Percentiles rank a stretch among this genome's conserved stretches.
phyloP scores from a whole-genome alignment of 768 basidiomycete genomes.

The Boletellus ananas region DNA sequence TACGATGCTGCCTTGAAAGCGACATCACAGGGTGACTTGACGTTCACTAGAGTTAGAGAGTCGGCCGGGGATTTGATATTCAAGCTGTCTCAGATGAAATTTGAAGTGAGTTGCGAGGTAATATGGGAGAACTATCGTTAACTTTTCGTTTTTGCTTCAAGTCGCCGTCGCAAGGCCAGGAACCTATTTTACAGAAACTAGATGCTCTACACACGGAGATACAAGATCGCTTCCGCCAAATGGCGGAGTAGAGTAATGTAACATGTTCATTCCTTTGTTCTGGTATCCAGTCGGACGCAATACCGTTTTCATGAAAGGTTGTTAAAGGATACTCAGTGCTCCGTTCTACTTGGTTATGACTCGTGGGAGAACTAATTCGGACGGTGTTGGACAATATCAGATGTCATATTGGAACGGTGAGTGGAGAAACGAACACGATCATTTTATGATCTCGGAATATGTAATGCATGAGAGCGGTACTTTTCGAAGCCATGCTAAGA shows the following conservation, averaged over 20 bases:
- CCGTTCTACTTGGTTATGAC: too few relatives aligned
- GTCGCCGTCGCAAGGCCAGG: conserved; percentile 91
- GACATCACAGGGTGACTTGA: conserved; percentile 77
- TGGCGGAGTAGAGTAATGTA: conserved; percentile 58
- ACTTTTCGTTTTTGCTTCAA: conserved; percentile 30
- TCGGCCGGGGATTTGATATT: conserved; percentile 84
- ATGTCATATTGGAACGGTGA: too few relatives aligned
- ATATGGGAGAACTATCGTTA: conserved; percentile 1
- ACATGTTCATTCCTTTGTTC: neutral
- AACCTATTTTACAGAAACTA: conserved; percentile 75
- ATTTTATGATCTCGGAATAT: too few relatives aligned
- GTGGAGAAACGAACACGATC: too few relatives aligned
- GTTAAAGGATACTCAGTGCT: neutral
- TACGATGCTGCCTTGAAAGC: conserved; percentile 87
- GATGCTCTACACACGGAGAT: conserved; percentile 83
- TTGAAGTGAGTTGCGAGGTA: conserved; percentile 61
- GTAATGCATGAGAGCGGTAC: too few relatives aligned
- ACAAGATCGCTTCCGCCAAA: conserved; percentile 86
- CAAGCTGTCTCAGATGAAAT: conserved; percentile 99
- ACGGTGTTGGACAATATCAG: too few relatives aligned
- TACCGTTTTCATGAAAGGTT: conserved; percentile 9
- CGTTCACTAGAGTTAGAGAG: conserved; percentile 86
- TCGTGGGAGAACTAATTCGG: too few relatives aligned
- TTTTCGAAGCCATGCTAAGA: too few relatives aligned
- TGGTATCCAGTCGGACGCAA: conserved; percentile 25